Evolutionary conservation across 1,284 basidiomycete genomes (phyloP), one percentile per base, ranked within the genome.

Genomic region (Rugiboletus extremiorientalis): DNA sequence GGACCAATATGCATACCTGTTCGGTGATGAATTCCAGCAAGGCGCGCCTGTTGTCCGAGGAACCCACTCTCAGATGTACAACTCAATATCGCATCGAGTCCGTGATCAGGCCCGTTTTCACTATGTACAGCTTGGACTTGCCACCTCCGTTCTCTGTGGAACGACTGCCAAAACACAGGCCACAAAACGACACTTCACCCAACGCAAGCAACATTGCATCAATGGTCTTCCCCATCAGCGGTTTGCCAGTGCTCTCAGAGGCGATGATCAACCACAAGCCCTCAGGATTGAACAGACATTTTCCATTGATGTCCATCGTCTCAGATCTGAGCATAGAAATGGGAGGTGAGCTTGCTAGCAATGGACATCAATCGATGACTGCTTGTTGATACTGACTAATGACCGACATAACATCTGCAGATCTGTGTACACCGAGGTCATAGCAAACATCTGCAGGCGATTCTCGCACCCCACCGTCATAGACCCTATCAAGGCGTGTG

Each of bases 31-130:
- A n/a, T n/a, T n/a, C n/a, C n/a, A n/a, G n/a, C n/a, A n/a, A n/a
- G n/a, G n/a, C n/a, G n/a, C n/a, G n/a, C n/a, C n/a, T n/a, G n/a
- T n/a, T n/a, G n/a, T n/a, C n/a, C n/a, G n/a, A n/a, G n/a, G n/a
- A n/a, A n/a, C n/a, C n/a, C n/a, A n/a, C 10, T 55, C 23, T 6
- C 54, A 59, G n/a, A 37, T 45, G 2, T 59, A 59, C 18, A 52
- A 59, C 22, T 18, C 9, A 1, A 27, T 58, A 2, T 52, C 55
- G 10, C 58, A 57, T 30, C 28, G 31, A 7, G 50, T 59, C 2
- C 27, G 25, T 16, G 42, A 59, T n/a, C 18, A 51, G 16, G 38
- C 55, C 5, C 14, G n/a, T 6, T 58, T 59, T 14, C 55, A 58
- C 9, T 37, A 18, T 14, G 20, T 56, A 1, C 58, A 59, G 18